Evolutionary conservation across 116 monocot species (phyloP).

Genomic region (Trichopus zeylanicus): DNA sequence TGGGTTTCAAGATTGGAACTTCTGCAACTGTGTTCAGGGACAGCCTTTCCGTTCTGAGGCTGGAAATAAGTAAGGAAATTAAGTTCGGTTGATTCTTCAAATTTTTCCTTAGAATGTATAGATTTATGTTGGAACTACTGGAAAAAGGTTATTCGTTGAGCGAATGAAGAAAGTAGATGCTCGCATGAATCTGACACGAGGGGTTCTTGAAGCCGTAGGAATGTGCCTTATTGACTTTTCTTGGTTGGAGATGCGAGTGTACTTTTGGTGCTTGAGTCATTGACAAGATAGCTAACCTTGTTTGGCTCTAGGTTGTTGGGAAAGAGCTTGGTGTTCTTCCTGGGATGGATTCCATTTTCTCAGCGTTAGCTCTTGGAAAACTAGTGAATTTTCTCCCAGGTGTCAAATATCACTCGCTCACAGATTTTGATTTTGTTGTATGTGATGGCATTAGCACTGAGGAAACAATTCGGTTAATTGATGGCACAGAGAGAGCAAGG

Average conservation of each 20-base stretch:
- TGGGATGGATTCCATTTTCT: constrained; percentile 91
- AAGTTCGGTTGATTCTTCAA: too few relatives aligned
- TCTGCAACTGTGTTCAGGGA: constrained; percentile 35
- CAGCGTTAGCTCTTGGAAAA: constrained; percentile 57
- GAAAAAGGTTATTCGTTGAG: constrained; percentile 72
- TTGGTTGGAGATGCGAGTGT: neutral
- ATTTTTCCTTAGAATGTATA: too few relatives aligned
- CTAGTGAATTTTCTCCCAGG: constrained; percentile 29
- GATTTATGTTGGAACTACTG: too few relatives aligned
- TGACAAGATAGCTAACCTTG: neutral
- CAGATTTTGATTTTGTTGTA: constrained; percentile 61
- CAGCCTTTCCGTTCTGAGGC: constrained; percentile 58
- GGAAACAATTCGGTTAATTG: constrained; percentile 75
- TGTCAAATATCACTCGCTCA: neutral
- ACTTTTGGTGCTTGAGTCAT: neutral
- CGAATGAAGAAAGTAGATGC: constrained; percentile 85
- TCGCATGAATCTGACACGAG: constrained; percentile 74
- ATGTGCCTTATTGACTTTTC: constrained; percentile 19
- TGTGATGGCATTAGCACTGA: constrained; percentile 84
- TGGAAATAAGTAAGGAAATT: constrained; percentile 78
- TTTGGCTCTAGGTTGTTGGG: constrained; percentile 56
- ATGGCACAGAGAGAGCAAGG: constrained; percentile 79
- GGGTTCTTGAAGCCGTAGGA: constrained; percentile 84
- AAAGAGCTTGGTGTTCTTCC: constrained; percentile 93
- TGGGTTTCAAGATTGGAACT: constrained; percentile 66